Base-by-base conservation (phyloP, 768 basidiomycete species). In the Coprinellus aureogranulatus region DNA sequence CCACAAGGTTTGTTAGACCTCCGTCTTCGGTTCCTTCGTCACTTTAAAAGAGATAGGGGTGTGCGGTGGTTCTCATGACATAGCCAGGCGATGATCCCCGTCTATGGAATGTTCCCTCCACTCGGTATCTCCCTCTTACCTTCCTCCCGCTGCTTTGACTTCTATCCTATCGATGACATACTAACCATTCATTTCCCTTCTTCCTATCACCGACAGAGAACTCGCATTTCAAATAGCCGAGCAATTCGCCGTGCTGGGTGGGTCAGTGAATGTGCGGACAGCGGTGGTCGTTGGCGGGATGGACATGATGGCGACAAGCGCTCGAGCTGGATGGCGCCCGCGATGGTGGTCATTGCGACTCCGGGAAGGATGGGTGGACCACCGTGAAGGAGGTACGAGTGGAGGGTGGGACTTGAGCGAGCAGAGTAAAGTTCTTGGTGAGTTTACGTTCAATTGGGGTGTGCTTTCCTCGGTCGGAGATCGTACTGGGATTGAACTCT, bases 221-320 rank as follows among this genome's bases (percentile, higher is more conserved):
- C 79, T 99, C 20, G 97, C 97, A 0, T 98, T 98, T 67, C 97
- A 99, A 68, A 94, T 99, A 50, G 84, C 94, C 1, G 96, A 98
- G 61, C 97, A 99, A 69, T 98, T 98, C 69, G 85, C 87, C 2
- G 94, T 94, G 4, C 80, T 99, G 2, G 96, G 97, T 25, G 78
- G 83, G 18, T 78, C 92, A 11, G 73, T 97, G 58, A 93, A 88
- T 65, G 72, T 93, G 48, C 86, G 86, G 28, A 96, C 94, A 9
- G 83, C 89, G 10, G 94, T 98, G 8, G 77, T 98, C 30, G 94
- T 98, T 2, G 97, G 97, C 18, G 97, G 97, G 4, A 96, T 99
- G 93, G 97, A 99, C 65, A 96, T 96, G 88, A 93, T 97, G 79
- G 70, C 85, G 1, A n/a, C 97, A 99, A 69, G 92, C 96, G 0